Evolutionary conservation across 2,329 filamentous ascomycete species (phyloP), one percentile per base, ranked within the genome.

Genomic region (Daldinia eschscholtzii): DNA sequence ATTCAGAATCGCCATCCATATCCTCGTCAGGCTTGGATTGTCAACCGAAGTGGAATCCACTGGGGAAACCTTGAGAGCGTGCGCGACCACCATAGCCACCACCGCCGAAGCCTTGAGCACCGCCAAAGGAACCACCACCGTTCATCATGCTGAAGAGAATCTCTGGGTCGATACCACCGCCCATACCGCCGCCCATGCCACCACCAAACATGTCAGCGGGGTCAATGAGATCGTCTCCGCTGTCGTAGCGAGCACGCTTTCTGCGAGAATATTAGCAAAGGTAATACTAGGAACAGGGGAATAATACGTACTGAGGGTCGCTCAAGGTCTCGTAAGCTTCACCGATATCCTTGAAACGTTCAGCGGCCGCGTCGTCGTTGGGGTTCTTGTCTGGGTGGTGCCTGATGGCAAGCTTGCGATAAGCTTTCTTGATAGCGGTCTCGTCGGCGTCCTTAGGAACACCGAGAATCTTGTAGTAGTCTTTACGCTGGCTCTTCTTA

Each of bases 361-460:
- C 92, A 76, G 94, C 95, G 70, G 96, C 96, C 58, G 89, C 86
- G 65, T 90, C 87, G 75, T 98, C 93, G 70, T 92, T 93, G 0
- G 92, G 93, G 82, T 98, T 99, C 89, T 99, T 99, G 84, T 99
- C 96, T 2, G 96, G 96, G 80, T 99, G 96, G 79, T 97, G 92
- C 72, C 94, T 86, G 74, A 99, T 95, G 64, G 96, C 96, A 78
- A 97, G 87, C 82, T 96, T 97, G 73, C 95, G 90, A 84, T 99
- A 99, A 1, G 95, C 96, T 84, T 94, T 95, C 87, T 98, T 99
- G 84, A 99, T 96, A 61, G 96, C 89, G 64, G 86, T 86, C 23
- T 97, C 93, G 44, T 88, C 88, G 41, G 94, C 94, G 70, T 94
- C 92, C 85, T 98, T 98, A 65, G 92, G 85, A 7, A 99, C 84